phyloP scores from a whole-genome alignment of 306 rosid genomes.

The Lagenaria siceraria region DNA sequence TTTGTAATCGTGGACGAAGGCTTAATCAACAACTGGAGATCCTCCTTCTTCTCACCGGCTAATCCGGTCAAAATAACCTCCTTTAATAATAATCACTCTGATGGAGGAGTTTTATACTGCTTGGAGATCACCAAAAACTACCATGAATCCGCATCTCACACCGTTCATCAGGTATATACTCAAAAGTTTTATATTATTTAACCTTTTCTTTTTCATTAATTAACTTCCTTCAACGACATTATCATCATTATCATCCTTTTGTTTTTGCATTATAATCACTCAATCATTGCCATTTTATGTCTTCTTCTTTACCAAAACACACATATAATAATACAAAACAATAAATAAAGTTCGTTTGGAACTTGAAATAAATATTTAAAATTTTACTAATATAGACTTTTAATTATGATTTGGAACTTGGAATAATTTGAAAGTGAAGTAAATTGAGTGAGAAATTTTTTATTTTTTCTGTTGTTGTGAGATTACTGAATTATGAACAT shows the following conservation, averaged over 20 bases:
- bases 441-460: no score
- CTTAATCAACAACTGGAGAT: slow-evolving; percentile 85
- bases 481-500: background rate
- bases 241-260: background rate
- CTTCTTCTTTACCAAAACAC: no score
- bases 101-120: slow-evolving; percentile 82
- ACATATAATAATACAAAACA: no score
- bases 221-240: background rate
- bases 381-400: no score
- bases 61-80: slow-evolving; percentile 77
- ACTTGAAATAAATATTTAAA: no score
- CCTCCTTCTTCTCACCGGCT: slow-evolving; percentile 72
- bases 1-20: slow-evolving; percentile 92
- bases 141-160: slow-evolving; percentile 28
- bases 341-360: no score
- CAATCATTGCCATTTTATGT: background rate
- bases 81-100: slow-evolving; percentile 36
- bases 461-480: background rate
- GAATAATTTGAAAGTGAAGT: no score
- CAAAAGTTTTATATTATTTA: no score
- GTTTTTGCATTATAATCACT: background rate
- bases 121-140: slow-evolving; percentile 88
- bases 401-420: no score
- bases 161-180: slow-evolving; percentile 69
- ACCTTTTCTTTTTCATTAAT: no score